phyloP scores from a whole-genome alignment of 352 stramenopile species.

The Phytophthora pisi region DNA sequence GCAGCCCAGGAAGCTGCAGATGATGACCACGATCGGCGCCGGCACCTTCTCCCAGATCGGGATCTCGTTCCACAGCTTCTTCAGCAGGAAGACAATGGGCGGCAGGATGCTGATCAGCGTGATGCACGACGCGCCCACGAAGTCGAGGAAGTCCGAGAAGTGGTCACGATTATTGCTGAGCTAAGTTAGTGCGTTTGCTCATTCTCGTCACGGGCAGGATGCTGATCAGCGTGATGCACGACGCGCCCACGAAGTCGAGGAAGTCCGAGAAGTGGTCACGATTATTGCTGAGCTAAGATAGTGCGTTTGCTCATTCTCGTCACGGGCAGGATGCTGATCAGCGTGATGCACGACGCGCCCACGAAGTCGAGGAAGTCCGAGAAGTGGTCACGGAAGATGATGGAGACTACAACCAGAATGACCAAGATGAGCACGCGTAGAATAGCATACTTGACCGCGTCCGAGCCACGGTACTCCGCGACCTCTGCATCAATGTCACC shows the following conservation, averaged over 20 bases:
- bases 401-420: constrained; percentile 37
- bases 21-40: constrained; percentile 17
- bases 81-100: constrained; percentile 47
- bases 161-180: constrained; percentile 14
- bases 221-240: not conserved
- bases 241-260: not conserved
- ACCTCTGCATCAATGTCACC: constrained; percentile 29
- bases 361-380: not conserved
- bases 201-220: not conserved
- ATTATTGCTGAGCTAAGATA: too few relatives aligned
- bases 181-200: too few relatives aligned
- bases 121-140: constrained; percentile 46
- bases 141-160: constrained; percentile 46
- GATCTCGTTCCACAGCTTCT: constrained; percentile 32
- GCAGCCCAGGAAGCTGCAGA: constrained; percentile 1
- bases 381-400: constrained; percentile 21
- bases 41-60: constrained; percentile 25
- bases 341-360: not conserved
- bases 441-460: constrained; percentile 43
- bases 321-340: not conserved
- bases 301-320: too few relatives aligned
- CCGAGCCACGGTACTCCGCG: constrained; percentile 39
- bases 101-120: constrained; percentile 48
- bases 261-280: not conserved
- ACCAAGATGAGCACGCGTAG: constrained; percentile 49